Evolutionary conservation across 1,284 basidiomycete species (phyloP).

Genomic region (Ceratobasidium sp.): DNA sequence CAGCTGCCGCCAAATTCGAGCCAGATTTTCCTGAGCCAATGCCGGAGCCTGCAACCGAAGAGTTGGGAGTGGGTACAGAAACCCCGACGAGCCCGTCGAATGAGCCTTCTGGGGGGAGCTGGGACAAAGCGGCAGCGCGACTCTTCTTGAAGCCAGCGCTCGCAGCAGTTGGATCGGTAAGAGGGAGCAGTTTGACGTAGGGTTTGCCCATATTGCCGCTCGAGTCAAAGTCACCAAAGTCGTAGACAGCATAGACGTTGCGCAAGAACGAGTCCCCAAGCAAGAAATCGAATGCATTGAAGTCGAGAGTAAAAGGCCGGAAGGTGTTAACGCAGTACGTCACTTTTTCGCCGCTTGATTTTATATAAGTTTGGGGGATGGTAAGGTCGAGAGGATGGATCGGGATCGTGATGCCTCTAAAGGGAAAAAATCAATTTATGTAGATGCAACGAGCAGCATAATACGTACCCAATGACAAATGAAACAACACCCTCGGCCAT

Average conservation of each 20-base stretch:
- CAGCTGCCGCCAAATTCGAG: constrained; percentile 7
- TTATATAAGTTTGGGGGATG: constrained; percentile 56
- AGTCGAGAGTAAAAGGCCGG: constrained; percentile 60
- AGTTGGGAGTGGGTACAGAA: not conserved
- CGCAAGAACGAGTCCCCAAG: constrained; percentile 83
- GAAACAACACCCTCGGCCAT: constrained; percentile 74
- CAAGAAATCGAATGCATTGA: constrained; percentile 70
- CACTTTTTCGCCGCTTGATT: constrained; percentile 45
- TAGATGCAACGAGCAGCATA: not conserved
- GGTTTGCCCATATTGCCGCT: constrained; percentile 63
- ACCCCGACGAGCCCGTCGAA: constrained; percentile 10
- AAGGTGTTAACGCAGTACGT: constrained; percentile 71
- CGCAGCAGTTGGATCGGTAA: constrained; percentile 70
- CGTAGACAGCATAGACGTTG: constrained; percentile 83
- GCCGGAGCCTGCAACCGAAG: constrained; percentile 56
- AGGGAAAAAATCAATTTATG: constrained; percentile 13
- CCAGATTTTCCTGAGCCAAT: constrained; percentile 57
- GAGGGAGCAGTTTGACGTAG: constrained; percentile 73
- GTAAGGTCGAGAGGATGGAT: constrained; percentile 74
- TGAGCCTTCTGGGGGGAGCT: constrained; percentile 20
- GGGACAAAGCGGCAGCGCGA: constrained; percentile 61
- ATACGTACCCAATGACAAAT: constrained; percentile 70
- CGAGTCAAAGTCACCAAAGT: constrained; percentile 80
- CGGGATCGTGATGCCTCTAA: constrained; percentile 51
- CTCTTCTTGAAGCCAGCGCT: constrained; percentile 69